These are phyloP conservation scores for Saccharomyces hybrid DNA, from an alignment of 1,139 yeast species.

Conservation along the genomic window DNA sequence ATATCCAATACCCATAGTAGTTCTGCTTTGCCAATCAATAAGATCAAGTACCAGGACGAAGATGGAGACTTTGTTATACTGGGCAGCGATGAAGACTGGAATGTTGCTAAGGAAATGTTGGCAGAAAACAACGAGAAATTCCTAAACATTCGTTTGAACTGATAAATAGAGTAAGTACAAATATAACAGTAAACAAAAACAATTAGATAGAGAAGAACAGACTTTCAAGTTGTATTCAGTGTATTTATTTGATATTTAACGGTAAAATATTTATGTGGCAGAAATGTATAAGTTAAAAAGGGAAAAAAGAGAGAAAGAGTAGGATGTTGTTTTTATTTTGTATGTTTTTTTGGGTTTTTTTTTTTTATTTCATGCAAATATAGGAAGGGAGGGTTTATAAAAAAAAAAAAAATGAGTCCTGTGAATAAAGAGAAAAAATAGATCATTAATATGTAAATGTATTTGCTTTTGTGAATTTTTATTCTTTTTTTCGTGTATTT, in stretches of 20 bases:
- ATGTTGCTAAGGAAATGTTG: conserved; percentile 37
- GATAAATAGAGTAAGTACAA: conserved; percentile 2
- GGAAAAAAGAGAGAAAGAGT: neutral
- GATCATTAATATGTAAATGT: neutral
- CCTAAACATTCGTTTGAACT: conserved; percentile 34
- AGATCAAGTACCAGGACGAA: conserved; percentile 82
- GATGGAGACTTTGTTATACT: conserved; percentile 91
- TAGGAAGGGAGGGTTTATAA: neutral
- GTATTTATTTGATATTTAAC: neutral
- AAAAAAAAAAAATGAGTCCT: neutral
- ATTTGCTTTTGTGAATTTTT: neutral
- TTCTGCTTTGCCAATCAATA: conserved; percentile 33
- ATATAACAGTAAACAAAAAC: neutral
- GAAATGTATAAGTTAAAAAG: too few species aligned
- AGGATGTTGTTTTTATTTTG: neutral
- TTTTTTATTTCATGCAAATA: neutral
- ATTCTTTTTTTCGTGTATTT: neutral
- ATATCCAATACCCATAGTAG: conserved; percentile 27
- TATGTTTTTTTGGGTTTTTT: neutral
- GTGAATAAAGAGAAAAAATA: neutral
- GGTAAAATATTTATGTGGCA: neutral
- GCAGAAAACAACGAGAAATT: conserved; percentile 34
- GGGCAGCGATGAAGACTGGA: conserved; percentile 73
- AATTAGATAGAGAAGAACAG: neutral
- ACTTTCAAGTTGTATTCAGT: neutral